Conservation (phyloP, 2,329 filamentous ascomycete species). For the Paecilomyces sp. region DNA sequence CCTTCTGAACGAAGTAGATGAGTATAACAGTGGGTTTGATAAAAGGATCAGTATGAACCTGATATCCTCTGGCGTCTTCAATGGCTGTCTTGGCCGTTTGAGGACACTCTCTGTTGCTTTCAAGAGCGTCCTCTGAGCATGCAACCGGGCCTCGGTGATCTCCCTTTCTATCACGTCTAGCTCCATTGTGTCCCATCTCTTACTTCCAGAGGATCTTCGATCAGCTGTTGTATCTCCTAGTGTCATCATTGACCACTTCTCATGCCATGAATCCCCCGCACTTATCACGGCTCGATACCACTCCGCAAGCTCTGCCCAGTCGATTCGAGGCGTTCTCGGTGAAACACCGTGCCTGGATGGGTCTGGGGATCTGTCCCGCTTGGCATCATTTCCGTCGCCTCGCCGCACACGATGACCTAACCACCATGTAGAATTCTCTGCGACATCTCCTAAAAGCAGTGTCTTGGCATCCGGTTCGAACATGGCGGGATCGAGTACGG, state of each 20-base stretch:
- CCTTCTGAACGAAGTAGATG: constrained; percentile 21
- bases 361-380: constrained; percentile 25
- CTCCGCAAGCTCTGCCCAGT: constrained; percentile 63
- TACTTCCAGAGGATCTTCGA: constrained; percentile 12
- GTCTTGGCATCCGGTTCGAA: constrained; percentile 68
- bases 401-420: constrained; percentile 50
- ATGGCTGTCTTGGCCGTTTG: constrained; percentile 66
- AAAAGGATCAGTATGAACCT: constrained; percentile 73
- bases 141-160: constrained; percentile 57
- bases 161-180: constrained; percentile 44
- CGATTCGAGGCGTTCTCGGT: constrained; percentile 59
- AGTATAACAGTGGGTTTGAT: constrained; percentile 68
- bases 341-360: constrained; percentile 40
- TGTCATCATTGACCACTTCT: constrained; percentile 50
- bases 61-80: constrained; percentile 62
- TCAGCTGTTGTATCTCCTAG: constrained; percentile 21
- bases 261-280: constrained; percentile 60
- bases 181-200: constrained; percentile 36
- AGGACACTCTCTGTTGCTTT: constrained; percentile 73
- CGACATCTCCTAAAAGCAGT: constrained; percentile 65
- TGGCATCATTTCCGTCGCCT: constrained; percentile 19
- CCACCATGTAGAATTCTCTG: constrained; percentile 80
- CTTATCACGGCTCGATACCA: constrained; percentile 70
- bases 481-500: constrained; percentile 33
- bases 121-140: constrained; percentile 62